These are phyloP conservation scores for Solanum lignicaule DNA, from an alignment of 257 asterid genomes.

Conservation along the genomic window DNA sequence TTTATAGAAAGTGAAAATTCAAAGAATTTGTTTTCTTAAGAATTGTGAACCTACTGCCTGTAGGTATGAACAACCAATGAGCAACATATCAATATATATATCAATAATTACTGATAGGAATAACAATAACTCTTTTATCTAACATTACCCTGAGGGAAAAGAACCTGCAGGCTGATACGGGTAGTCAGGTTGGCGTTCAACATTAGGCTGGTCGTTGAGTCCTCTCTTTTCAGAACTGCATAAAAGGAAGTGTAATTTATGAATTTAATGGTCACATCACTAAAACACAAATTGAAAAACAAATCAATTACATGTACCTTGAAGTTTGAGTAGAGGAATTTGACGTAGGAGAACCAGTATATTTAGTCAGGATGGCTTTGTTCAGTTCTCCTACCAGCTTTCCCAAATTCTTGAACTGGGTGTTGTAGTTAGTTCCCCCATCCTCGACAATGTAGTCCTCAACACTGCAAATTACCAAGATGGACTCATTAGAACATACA, in stretches of 20 bases:
- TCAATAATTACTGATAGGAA: background rate
- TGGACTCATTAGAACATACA: background rate
- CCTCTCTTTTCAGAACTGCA: background rate
- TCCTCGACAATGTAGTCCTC: conserved; percentile 35
- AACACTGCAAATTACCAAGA: conserved; percentile 22
- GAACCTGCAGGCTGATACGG: background rate
- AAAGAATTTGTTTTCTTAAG: background rate
- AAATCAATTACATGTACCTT: conserved; percentile 18
- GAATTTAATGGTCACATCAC: background rate
- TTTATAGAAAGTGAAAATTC: background rate
- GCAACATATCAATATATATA: background rate
- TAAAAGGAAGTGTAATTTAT: background rate
- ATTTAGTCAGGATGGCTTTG: conserved; percentile 25
- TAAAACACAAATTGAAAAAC: background rate
- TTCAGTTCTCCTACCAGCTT: conserved; percentile 42
- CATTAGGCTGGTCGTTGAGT: background rate
- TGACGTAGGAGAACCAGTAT: conserved; percentile 21
- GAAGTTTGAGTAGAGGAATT: conserved; percentile 17
- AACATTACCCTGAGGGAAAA: conserved; percentile 10
- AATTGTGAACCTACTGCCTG: background rate
- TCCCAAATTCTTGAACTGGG: conserved; percentile 62
- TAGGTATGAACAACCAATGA: background rate
- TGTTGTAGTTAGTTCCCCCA: conserved; percentile 30
- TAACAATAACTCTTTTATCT: background rate
- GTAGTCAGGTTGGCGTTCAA: background rate